Conservation (phyloP, 1,284 basidiomycete genomes). For the Crucibulum cyathiforme region DNA sequence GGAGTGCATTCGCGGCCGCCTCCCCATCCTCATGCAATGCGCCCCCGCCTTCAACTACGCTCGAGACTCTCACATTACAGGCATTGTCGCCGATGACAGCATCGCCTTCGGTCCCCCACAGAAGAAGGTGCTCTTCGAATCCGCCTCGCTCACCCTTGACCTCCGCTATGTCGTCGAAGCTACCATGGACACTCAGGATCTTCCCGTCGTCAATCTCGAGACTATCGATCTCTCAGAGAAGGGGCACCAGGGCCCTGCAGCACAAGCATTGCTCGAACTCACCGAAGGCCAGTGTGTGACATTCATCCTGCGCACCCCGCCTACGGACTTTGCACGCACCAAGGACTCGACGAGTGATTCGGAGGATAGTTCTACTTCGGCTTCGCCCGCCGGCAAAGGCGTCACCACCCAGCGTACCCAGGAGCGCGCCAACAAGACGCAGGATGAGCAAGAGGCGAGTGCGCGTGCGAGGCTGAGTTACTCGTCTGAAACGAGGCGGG, state of each 20-base stretch:
- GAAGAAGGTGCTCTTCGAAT: constrained; percentile 75
- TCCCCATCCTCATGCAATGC: constrained; percentile 83
- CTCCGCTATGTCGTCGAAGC: constrained; percentile 74
- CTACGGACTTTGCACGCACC: constrained; percentile 28
- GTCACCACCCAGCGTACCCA: background rate
- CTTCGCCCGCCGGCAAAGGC: background rate
- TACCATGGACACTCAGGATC: constrained; percentile 51
- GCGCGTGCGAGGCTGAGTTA: background rate
- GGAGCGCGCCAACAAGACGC: too few species aligned
- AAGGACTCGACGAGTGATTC: background rate
- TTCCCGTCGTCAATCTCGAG: constrained; percentile 62
- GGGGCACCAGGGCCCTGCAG: constrained; percentile 70
- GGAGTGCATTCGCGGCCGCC: constrained; percentile 77
- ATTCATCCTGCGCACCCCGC: constrained; percentile 78
- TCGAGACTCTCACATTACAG: constrained; percentile 71
- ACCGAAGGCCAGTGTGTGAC: constrained; percentile 85
- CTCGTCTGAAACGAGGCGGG: background rate
- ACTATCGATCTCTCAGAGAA: constrained; percentile 65
- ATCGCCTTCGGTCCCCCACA: constrained; percentile 42
- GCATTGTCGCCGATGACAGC: constrained; percentile 55
- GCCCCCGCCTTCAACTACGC: constrained; percentile 96
- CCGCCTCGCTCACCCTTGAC: constrained; percentile 70
- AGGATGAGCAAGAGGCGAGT: background rate
- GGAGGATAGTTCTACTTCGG: background rate
- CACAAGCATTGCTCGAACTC: constrained; percentile 62